Evolutionary conservation across 2,329 filamentous ascomycete species (phyloP).

Genomic region (Aspergillus neotritici): DNA sequence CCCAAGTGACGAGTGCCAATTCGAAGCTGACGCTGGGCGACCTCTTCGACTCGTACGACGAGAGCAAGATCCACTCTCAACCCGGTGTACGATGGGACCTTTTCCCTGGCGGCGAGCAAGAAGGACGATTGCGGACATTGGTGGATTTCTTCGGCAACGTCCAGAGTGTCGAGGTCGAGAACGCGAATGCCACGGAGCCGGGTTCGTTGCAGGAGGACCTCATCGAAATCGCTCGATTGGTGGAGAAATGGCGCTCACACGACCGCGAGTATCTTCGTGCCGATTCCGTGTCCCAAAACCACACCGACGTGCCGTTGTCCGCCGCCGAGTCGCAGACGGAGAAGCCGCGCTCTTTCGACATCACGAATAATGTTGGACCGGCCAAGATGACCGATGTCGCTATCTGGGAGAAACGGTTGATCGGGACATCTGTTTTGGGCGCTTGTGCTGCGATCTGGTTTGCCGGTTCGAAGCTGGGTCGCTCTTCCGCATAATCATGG

Average conservation of each 20-base stretch:
- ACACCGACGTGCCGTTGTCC: slow-evolving; percentile 3
- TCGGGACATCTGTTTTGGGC: slow-evolving; percentile 32
- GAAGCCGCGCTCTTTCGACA: slow-evolving; percentile 11
- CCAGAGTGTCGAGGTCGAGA: slow-evolving; percentile 88
- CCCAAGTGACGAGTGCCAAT: slow-evolving; percentile 75
- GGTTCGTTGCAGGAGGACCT: slow-evolving; percentile 62
- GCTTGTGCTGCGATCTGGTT: slow-evolving; percentile 34
- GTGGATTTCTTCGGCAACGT: slow-evolving; percentile 99
- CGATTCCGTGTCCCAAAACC: slow-evolving; percentile 15
- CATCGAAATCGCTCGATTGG: slow-evolving; percentile 60
- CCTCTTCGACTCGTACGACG: slow-evolving; percentile 93
- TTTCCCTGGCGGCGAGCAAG: slow-evolving; percentile 77
- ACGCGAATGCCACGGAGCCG: slow-evolving; percentile 49
- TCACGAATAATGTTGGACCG: slow-evolving; percentile 41
- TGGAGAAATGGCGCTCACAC: slow-evolving; percentile 47
- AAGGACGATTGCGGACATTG: slow-evolving; percentile 71
- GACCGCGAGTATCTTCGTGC: slow-evolving; percentile 29
- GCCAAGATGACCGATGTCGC: slow-evolving; percentile 61
- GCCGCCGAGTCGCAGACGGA: background rate
- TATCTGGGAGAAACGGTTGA: slow-evolving; percentile 54
- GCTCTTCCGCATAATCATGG: slow-evolving; percentile 13
- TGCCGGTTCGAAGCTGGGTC: slow-evolving; percentile 31
- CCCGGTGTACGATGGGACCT: slow-evolving; percentile 91
- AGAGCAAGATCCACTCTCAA: slow-evolving; percentile 86
- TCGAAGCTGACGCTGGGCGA: slow-evolving; percentile 88